These are phyloP conservation scores for Stemphylium vesicarium DNA, from an alignment of 2,329 filamentous ascomycete genomes.

Conservation along the genomic window DNA sequence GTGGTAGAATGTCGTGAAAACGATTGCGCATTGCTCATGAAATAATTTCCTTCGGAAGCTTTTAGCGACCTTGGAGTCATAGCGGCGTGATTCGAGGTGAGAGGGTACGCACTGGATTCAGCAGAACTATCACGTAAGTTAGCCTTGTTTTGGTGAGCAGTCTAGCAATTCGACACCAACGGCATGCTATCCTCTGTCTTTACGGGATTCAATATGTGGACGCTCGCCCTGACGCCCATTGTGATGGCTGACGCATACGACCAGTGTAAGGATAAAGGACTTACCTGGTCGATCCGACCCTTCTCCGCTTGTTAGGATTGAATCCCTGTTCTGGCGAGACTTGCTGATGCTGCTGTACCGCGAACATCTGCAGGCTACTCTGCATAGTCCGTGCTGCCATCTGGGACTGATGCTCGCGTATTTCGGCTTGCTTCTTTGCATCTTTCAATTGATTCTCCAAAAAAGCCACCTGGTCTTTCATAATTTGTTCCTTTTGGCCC, in stretches of 20 bases:
- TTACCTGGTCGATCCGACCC: not conserved
- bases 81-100: not conserved
- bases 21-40: not conserved
- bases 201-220: constrained; percentile 40
- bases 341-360: not conserved
- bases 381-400: not conserved
- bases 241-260: constrained; percentile 83
- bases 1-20: not conserved
- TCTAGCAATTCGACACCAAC: constrained; percentile 34
- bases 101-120: not conserved
- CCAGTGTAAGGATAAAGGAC: constrained; percentile 70
- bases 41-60: not conserved
- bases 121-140: not conserved
- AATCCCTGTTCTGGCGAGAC: not conserved
- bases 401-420: not conserved
- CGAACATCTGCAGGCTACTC: not conserved
- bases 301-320: constrained; percentile 1
- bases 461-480: too few relatives aligned
- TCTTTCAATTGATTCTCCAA: not conserved
- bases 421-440: not conserved
- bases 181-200: constrained; percentile 42
- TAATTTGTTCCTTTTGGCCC: not conserved
- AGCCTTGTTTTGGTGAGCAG: not conserved
- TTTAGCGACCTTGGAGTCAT: not conserved
- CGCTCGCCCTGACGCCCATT: constrained; percentile 64